Percentiles rank a stretch among this genome's conserved stretches.
phyloP scores from a whole-genome alignment of 2,329 filamentous ascomycete species.

The Alternaria triticina region DNA sequence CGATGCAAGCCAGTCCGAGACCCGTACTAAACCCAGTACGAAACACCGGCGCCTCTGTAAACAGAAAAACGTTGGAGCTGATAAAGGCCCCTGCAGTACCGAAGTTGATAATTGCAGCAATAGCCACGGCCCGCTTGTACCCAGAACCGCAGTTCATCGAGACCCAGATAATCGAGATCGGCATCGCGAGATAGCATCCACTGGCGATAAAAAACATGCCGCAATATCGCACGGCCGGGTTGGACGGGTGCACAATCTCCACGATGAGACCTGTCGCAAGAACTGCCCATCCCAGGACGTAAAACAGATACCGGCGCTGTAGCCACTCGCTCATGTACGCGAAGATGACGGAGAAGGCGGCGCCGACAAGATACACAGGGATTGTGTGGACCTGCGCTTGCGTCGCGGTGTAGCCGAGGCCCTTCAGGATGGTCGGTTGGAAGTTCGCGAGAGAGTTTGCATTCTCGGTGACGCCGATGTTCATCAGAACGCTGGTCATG shows the following conservation, averaged over 20 bases:
- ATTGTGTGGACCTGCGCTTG: conserved; percentile 45
- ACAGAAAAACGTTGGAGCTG: conserved; percentile 49
- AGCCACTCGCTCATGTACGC: conserved; percentile 37
- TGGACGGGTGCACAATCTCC: conserved; percentile 50
- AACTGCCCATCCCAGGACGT: conserved; percentile 41
- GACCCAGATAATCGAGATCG: conserved; percentile 63
- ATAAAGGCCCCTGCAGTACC: conserved; percentile 64
- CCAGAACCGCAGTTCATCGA: conserved; percentile 56
- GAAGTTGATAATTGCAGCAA: conserved; percentile 42
- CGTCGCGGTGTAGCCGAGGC: conserved; percentile 43
- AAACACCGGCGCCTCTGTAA: conserved; percentile 32
- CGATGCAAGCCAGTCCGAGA: conserved; percentile 34
- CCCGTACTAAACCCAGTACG: conserved; percentile 40
- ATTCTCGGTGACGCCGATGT: conserved; percentile 40
- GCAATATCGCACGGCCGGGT: conserved; percentile 55
- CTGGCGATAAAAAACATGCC: conserved; percentile 62
- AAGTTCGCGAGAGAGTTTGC: conserved; percentile 42
- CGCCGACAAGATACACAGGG: conserved; percentile 42
- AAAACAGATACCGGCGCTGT: conserved; percentile 39
- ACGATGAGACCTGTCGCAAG: conserved; percentile 59
- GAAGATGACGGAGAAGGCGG: conserved; percentile 36
- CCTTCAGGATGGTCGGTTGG: conserved; percentile 46
- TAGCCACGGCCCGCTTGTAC: conserved; percentile 33
- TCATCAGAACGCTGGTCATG: conserved; percentile 27
- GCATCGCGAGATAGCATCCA: conserved; percentile 63